These are phyloP conservation scores for Fomitopsis serialis DNA, from an alignment of 768 basidiomycete species.

Conservation along the genomic window DNA sequence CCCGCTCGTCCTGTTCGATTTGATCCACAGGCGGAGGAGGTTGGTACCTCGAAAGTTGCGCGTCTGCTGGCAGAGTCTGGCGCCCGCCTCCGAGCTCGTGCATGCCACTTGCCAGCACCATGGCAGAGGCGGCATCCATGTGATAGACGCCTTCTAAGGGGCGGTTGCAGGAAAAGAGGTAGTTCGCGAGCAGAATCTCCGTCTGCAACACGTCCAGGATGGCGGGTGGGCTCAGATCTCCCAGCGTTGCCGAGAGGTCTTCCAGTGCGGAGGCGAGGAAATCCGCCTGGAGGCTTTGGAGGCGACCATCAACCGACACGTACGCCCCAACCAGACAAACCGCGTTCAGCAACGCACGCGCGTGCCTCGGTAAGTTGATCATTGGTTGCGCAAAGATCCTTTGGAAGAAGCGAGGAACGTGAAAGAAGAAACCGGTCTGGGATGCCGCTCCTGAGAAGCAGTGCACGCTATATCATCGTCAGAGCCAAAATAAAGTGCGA, in stretches of 20 bases:
- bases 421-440: conserved; percentile 64
- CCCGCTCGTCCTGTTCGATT: conserved; percentile 61
- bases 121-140: conserved; percentile 38
- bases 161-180: conserved; percentile 57
- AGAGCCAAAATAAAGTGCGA: no score
- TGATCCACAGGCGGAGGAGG: conserved; percentile 25
- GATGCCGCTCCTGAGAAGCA: conserved; percentile 2
- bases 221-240: conserved; percentile 27
- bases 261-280: conserved; percentile 48
- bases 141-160: conserved; percentile 55
- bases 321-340: conserved; percentile 27
- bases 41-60: no score
- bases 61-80: no score
- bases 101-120: conserved; percentile 21
- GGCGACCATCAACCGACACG: conserved; percentile 17
- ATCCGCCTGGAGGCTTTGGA: conserved; percentile 27
- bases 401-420: conserved; percentile 40
- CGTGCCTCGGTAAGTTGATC: conserved; percentile 28
- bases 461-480: background rate
- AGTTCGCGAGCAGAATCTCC: conserved; percentile 56
- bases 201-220: conserved; percentile 28
- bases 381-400: conserved; percentile 8
- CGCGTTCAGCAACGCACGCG: conserved; percentile 39
- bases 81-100: conserved; percentile 2
- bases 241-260: conserved; percentile 36